Conservation (phyloP, 345 rosid species). For the Anastatica hierochuntica region DNA sequence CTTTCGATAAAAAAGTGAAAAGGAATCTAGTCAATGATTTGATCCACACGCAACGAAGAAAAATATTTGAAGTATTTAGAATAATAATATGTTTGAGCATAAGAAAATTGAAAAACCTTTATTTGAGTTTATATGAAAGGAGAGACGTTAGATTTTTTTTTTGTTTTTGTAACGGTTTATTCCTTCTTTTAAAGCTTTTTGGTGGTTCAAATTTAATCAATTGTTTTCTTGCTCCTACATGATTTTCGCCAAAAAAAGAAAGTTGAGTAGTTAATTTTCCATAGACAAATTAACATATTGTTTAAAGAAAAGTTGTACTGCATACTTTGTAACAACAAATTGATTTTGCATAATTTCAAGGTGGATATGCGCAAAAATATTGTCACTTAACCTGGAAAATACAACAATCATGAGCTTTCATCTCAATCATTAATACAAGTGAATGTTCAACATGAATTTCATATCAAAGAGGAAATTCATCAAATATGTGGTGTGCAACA, state of each 20-base stretch:
- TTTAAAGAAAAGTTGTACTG: conserved; percentile 32
- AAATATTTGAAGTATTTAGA: too few species aligned
- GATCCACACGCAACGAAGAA: too few species aligned
- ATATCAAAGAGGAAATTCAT: too few species aligned
- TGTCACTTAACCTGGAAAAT: conserved; percentile 50
- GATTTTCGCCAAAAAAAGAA: background rate
- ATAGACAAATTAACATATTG: background rate
- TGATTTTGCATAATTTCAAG: conserved; percentile 78
- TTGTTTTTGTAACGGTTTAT: too few species aligned
- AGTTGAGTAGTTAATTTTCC: background rate
- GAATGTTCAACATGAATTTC: too few species aligned
- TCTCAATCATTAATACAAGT: background rate
- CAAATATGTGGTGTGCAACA: too few species aligned
- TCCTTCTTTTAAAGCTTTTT: conserved; percentile 84
- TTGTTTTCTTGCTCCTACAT: conserved; percentile 61
- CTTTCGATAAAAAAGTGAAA: too few species aligned
- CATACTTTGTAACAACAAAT: conserved; percentile 72
- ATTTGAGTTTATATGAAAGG: too few species aligned
- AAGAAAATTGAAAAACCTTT: too few species aligned
- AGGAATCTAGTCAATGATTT: too few species aligned
- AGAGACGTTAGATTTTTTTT: too few species aligned
- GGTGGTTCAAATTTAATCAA: conserved; percentile 77
- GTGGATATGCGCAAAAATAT: conserved; percentile 53
- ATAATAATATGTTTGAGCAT: too few species aligned
- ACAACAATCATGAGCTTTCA: conserved; percentile 2